Percentiles rank a stretch among this genome's conserved stretches.
These are phyloP conservation scores for Trichoderma afroharzianum DNA, from an alignment of 2,329 filamentous ascomycete genomes.

Conservation along the genomic window DNA sequence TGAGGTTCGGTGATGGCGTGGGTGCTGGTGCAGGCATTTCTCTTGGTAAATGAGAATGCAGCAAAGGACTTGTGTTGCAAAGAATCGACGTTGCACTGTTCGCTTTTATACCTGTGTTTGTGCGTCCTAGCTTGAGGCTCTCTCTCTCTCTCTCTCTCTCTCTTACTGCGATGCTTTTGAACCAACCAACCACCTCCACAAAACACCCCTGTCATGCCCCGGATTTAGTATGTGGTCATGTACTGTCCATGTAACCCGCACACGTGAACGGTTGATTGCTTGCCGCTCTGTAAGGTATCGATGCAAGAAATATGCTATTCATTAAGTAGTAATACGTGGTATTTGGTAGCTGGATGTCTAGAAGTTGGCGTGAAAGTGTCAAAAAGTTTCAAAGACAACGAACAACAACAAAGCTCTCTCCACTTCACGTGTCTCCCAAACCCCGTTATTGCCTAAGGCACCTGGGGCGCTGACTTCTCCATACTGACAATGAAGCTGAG, in stretches of 20 bases:
- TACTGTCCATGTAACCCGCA: not conserved
- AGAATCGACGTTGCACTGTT: not conserved
- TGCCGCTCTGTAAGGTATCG: not conserved
- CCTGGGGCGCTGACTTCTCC: not conserved
- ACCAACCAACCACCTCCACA: not conserved
- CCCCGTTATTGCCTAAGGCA: not conserved
- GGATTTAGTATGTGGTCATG: not conserved
- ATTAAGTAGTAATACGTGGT: not conserved
- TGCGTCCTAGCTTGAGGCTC: not conserved
- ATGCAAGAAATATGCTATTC: not conserved
- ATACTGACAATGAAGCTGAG: not conserved
- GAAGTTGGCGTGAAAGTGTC: not conserved
- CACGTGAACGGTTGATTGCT: not conserved
- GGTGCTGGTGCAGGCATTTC: not conserved
- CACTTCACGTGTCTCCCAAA: not conserved
- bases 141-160: not conserved
- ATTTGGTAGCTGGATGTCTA: not conserved
- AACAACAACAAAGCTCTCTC: not conserved
- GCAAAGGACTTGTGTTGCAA: not conserved
- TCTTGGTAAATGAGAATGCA: not conserved
- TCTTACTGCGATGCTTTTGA: not conserved
- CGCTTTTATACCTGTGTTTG: not conserved
- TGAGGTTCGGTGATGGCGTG: slow-evolving; percentile 25
- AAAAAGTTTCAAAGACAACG: not conserved
- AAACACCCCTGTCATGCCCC: not conserved